phyloP scores from a whole-genome alignment of 768 basidiomycete genomes.

The Mycena capillaripes region DNA sequence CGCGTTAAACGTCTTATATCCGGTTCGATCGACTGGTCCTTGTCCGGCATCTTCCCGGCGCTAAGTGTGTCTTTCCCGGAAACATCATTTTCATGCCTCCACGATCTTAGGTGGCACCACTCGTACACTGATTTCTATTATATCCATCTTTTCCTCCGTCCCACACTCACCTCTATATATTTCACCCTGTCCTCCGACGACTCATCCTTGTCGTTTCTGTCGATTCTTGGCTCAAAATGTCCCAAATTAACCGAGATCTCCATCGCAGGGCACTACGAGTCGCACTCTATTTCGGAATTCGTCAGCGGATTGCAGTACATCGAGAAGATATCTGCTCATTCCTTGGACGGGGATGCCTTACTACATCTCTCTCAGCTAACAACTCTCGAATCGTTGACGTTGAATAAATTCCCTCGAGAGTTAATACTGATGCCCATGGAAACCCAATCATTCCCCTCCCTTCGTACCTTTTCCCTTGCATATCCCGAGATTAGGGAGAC shows the following conservation, averaged over 20 bases:
- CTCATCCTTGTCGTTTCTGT: background rate
- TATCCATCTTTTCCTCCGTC: slow-evolving; percentile 4
- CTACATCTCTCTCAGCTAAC: background rate
- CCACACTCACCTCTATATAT: background rate
- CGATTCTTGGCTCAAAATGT: background rate
- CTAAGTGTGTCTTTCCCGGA: background rate
- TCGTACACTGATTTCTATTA: background rate
- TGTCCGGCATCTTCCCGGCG: background rate
- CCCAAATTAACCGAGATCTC: background rate
- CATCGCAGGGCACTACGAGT: no score
- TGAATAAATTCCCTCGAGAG: background rate
- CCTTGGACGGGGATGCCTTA: background rate
- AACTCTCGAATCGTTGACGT: background rate
- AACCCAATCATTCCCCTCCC: background rate
- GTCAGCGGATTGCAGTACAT: background rate
- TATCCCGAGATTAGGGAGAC: no score
- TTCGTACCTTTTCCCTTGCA: no score
- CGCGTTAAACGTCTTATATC: background rate
- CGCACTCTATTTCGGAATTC: background rate
- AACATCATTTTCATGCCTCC: background rate
- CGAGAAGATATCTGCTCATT: background rate
- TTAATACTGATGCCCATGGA: background rate
- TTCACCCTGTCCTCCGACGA: background rate
- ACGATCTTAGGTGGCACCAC: background rate
- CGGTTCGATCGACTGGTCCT: background rate